Conservation (phyloP, 2,329 filamentous ascomycete genomes). For the Epichloe hybrida region DNA sequence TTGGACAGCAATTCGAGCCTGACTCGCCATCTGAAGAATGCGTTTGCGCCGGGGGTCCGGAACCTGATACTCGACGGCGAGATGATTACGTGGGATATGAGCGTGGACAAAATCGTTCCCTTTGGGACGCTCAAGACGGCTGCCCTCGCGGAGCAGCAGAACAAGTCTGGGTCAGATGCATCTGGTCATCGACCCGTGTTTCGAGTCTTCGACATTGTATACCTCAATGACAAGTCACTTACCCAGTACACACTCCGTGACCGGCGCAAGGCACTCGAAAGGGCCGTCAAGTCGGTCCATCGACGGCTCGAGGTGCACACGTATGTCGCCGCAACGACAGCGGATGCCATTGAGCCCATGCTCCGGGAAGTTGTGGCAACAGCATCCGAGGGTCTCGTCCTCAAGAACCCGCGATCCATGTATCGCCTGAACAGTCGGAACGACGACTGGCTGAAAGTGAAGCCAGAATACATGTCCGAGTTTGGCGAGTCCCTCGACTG, state of each 20-base stretch:
- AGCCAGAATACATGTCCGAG: slow-evolving; percentile 95
- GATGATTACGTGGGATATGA: slow-evolving; percentile 97
- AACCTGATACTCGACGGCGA: slow-evolving; percentile 92
- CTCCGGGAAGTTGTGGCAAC: slow-evolving; percentile 76
- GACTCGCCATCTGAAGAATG: slow-evolving; percentile 64
- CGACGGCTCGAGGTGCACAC: slow-evolving; percentile 74
- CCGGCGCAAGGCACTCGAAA: slow-evolving; percentile 60
- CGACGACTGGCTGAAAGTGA: slow-evolving; percentile 97
- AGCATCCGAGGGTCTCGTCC: slow-evolving; percentile 75
- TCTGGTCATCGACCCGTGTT: slow-evolving; percentile 53
- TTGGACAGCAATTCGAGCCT: slow-evolving; percentile 63
- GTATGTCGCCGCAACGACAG: slow-evolving; percentile 50
- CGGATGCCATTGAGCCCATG: slow-evolving; percentile 63
- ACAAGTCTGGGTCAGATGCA: slow-evolving; percentile 39
- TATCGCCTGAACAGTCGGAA: slow-evolving; percentile 84
- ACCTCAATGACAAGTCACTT: slow-evolving; percentile 67
- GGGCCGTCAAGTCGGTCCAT: slow-evolving; percentile 54
- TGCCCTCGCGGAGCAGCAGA: slow-evolving; percentile 62
- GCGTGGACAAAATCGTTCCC: slow-evolving; percentile 67
- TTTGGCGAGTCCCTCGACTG: slow-evolving; percentile 90
- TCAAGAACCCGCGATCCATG: slow-evolving; percentile 82
- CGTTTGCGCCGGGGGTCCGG: slow-evolving; percentile 63
- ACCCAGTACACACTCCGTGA: slow-evolving; percentile 75
- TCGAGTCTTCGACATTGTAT: slow-evolving; percentile 81
- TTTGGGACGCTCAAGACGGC: slow-evolving; percentile 93